Percentiles rank a stretch among this genome's conserved stretches.
Conservation (phyloP, 2,329 filamentous ascomycete species). For the Zymoseptoria crescenta region DNA sequence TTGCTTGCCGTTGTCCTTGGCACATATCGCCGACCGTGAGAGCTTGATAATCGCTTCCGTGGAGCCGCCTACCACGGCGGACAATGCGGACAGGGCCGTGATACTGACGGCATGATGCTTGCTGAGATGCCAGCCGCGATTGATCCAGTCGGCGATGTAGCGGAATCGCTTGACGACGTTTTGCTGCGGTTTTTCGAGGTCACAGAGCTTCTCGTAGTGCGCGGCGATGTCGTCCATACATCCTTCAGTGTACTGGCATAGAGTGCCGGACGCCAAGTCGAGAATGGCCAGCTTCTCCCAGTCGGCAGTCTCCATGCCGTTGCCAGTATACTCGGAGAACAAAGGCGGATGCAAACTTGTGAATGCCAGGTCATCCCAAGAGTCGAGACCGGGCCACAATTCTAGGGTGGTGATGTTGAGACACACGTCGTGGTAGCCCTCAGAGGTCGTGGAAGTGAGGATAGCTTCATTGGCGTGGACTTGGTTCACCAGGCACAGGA, state of each 20-base stretch:
- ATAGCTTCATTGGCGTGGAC: constrained; percentile 1
- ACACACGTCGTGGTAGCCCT: constrained; percentile 1
- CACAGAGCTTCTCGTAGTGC: neutral
- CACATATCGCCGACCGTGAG: constrained; percentile 1
- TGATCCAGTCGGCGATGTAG: constrained; percentile 1
- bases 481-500: neutral
- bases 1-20: neutral
- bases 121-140: neutral
- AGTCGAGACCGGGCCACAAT: neutral
- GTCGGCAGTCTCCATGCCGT: neutral
- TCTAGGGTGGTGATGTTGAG: constrained; percentile 2
- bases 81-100: neutral
- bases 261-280: constrained; percentile 1
- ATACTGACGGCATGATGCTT: neutral
- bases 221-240: constrained; percentile 4
- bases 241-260: constrained; percentile 4
- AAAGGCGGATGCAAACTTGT: neutral
- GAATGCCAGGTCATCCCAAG: constrained; percentile 3
- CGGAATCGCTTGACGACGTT: neutral
- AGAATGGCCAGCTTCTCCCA: constrained; percentile 5
- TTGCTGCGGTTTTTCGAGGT: neutral
- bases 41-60: constrained; percentile 1
- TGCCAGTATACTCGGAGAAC: constrained; percentile 2
- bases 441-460: neutral
- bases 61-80: neutral